phyloP scores from a whole-genome alignment of 2,329 filamentous ascomycete genomes.

The Alternaria hordeiaustralica region DNA sequence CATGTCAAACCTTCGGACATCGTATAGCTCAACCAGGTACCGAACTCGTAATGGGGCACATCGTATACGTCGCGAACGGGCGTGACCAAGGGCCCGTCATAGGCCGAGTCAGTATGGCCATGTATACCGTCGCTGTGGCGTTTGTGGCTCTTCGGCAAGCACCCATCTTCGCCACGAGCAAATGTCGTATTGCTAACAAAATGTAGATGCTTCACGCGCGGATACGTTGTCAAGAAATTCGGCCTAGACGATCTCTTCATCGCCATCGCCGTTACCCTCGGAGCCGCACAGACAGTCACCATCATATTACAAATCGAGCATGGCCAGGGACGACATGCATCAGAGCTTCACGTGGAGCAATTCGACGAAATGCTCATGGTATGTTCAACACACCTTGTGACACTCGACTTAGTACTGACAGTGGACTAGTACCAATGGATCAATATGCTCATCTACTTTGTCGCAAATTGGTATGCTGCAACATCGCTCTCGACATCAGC shows the following conservation, averaged over 20 bases:
- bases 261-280: conserved; percentile 30
- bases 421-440: conserved; percentile 33
- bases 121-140: conserved; percentile 28
- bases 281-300: conserved; percentile 33
- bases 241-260: conserved; percentile 38
- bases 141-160: conserved; percentile 31
- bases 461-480: conserved; percentile 32
- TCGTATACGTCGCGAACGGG: conserved; percentile 19
- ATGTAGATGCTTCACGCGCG: conserved; percentile 32
- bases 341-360: conserved; percentile 21
- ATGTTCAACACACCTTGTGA: not conserved
- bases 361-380: conserved; percentile 35
- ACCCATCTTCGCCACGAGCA: not conserved
- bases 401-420: not conserved
- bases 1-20: conserved; percentile 18
- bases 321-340: conserved; percentile 29
- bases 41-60: conserved; percentile 24
- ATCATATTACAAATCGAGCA: conserved; percentile 35
- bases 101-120: conserved; percentile 30
- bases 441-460: conserved; percentile 35
- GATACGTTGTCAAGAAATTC: conserved; percentile 33
- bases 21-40: conserved; percentile 8
- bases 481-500: not conserved
- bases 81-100: conserved; percentile 29
- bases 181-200: conserved; percentile 4